phyloP scores from a whole-genome alignment of 768 basidiomycete genomes.

The Clitopilus hobsonii region DNA sequence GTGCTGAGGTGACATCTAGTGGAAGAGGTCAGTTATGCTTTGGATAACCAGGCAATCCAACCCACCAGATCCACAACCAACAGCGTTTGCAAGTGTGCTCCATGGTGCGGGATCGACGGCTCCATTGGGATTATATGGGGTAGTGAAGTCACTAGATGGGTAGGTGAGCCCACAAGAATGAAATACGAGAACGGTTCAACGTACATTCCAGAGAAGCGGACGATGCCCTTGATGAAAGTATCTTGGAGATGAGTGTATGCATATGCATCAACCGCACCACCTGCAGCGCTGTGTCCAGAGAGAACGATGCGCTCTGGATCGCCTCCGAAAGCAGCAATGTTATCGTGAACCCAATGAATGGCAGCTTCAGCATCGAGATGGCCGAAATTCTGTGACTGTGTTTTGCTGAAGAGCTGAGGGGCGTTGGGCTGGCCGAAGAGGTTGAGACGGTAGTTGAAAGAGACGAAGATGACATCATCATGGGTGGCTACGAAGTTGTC shows the following conservation, averaged over 20 bases:
- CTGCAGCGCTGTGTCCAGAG: slow-evolving; percentile 30
- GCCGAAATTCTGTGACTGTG: slow-evolving; percentile 27
- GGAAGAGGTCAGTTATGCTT: background rate
- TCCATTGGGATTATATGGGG: background rate
- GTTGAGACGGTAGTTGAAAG: slow-evolving; percentile 29
- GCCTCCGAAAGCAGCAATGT: slow-evolving; percentile 36
- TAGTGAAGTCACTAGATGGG: background rate
- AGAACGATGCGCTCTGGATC: slow-evolving; percentile 28
- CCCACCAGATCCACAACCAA: slow-evolving; percentile 27
- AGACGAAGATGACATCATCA: slow-evolving; percentile 26
- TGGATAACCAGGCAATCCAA: too few species aligned
- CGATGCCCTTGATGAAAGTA: slow-evolving; percentile 19
- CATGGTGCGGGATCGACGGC: slow-evolving; percentile 16
- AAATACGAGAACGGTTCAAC: background rate
- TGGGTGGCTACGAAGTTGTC: slow-evolving; percentile 23
- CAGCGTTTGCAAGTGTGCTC: slow-evolving; percentile 19
- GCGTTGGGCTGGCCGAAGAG: slow-evolving; percentile 32
- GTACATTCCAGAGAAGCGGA: too few species aligned
- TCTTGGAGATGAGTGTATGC: slow-evolving; percentile 23
- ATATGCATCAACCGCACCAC: slow-evolving; percentile 21
- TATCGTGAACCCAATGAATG: slow-evolving; percentile 36
- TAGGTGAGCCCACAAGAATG: slow-evolving; percentile 4
- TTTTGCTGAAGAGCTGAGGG: slow-evolving; percentile 20
- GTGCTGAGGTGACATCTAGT: slow-evolving; percentile 15
- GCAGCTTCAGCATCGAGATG: slow-evolving; percentile 28